A percentile compares a stretch with the other conserved stretches of the same genome.
Conservation (phyloP, 805 yeast genomes). For the Lipomyces sp. region DNA sequence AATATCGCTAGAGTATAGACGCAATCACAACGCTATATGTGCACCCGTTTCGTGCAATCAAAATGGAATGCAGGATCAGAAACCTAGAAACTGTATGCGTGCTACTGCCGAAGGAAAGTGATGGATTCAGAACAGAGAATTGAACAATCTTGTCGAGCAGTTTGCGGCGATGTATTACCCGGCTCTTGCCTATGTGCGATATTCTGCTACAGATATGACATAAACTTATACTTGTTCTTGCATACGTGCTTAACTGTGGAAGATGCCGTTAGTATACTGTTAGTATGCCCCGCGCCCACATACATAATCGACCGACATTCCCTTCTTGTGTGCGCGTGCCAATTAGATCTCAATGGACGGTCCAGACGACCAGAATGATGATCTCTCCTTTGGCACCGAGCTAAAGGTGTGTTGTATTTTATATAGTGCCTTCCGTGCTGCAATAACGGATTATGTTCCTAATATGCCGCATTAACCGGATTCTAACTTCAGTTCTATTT, state of each 20-base stretch:
- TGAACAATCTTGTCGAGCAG: background rate
- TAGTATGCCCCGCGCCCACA: background rate
- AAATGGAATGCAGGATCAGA: background rate
- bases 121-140: background rate
- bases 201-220: background rate
- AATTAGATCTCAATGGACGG: constrained; percentile 27
- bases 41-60: background rate
- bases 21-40: background rate
- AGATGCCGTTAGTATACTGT: background rate
- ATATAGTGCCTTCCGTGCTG: background rate
- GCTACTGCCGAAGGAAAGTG: background rate
- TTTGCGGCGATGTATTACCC: background rate
- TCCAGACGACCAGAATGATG: constrained; percentile 27
- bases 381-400: constrained; percentile 44
- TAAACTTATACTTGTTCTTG: background rate
- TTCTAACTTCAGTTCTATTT: constrained; percentile 8
- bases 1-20: background rate
- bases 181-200: background rate
- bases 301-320: background rate
- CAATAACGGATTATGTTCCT: background rate
- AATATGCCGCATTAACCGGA: background rate
- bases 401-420: constrained; percentile 38
- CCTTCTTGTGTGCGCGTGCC: background rate
- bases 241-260: background rate
- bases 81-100: background rate